A percentile compares a stretch with the other conserved stretches of the same genome.
Conservation (phyloP, 2,329 filamentous ascomycete genomes). For the Mycogone perniciosa region DNA sequence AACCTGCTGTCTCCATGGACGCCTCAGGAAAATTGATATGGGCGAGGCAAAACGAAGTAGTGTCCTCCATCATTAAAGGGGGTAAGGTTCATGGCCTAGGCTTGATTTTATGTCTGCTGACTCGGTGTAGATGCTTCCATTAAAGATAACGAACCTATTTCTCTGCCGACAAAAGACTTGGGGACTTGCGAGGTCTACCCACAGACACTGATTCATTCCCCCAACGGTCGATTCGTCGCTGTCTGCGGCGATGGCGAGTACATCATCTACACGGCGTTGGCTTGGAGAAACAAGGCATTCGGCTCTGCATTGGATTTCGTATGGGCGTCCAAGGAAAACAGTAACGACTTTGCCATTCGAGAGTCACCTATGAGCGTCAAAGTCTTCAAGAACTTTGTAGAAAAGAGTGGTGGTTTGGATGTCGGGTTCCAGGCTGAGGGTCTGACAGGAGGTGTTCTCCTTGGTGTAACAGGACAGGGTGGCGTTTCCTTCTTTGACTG, state of each 20-base stretch:
- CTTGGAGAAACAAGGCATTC: slow-evolving; percentile 96
- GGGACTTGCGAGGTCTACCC: slow-evolving; percentile 96
- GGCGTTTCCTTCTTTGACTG: slow-evolving; percentile 96
- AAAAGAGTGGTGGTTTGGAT: slow-evolving; percentile 81
- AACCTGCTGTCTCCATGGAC: slow-evolving; percentile 97
- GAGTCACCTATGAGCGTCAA: slow-evolving; percentile 93
- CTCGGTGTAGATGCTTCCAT: slow-evolving; percentile 56
- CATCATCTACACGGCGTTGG: slow-evolving; percentile 95
- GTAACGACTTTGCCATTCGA: slow-evolving; percentile 95
- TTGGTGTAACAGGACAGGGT: slow-evolving; percentile 91
- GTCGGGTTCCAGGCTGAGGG: slow-evolving; percentile 94
- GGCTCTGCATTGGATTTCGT: slow-evolving; percentile 93
- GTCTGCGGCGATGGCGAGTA: slow-evolving; percentile 94
- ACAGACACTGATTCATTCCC: slow-evolving; percentile 89
- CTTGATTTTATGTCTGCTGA: slow-evolving; percentile 20
- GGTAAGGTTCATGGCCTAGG: slow-evolving; percentile 34
- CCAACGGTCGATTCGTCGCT: slow-evolving; percentile 79
- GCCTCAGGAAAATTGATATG: slow-evolving; percentile 91
- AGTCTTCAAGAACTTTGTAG: slow-evolving; percentile 96
- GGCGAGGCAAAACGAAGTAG: slow-evolving; percentile 90
- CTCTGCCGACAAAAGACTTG: slow-evolving; percentile 85
- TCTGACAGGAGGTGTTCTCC: slow-evolving; percentile 77
- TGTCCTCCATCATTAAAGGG: slow-evolving; percentile 90
- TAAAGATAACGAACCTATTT: slow-evolving; percentile 85
- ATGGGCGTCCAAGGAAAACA: slow-evolving; percentile 95